Evolutionary conservation across 495 filamentous ascomycete species (phyloP), one percentile per base, ranked within the genome.

Genomic region (Clavariopsis aquatica): DNA sequence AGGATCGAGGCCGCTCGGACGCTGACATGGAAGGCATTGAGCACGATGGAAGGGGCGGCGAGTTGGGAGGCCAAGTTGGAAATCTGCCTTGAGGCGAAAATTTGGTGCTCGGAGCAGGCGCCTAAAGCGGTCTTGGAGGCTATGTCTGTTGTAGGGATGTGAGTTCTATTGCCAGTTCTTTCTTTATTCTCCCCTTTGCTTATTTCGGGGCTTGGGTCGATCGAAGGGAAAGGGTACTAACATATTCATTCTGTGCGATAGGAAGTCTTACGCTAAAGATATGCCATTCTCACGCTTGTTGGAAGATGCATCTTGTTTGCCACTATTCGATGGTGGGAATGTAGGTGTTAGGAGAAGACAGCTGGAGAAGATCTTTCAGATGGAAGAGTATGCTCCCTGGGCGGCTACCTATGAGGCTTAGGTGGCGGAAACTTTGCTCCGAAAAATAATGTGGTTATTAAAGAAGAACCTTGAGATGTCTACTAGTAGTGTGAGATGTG

Each of bases 311-410:
- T 74, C 79, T 64, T 78, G 76, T 24, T 57, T 85, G 57, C 81
- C 82, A 0, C 78, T 84, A 19, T 83, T 84, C 56, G 81, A 83
- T 62, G 81, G 83, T 1, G 82, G 83, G 2, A 85, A 85, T 71
- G 77, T 85, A 17, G 83, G 83, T 0, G 76, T 85, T 10, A 67
- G 82, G 52, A 75, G 82, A 47, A 72, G 82, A 19, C 78, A 83
- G 58, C 59, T 85, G 57, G 77, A 85, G 59, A 73, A 76, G 34
- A 65, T 84, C 10, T 78, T 85, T 69, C 64, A 77, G 41, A 69
- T 68, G 13, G 72, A 78, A 6, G 77, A 71, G 22, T 84, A 84
- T 70, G 74, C 81, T 62, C 73, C 82, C 19, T 76, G 72, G 73
- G 72, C 63, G 0, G 65, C 71, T 9, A 70, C 75, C 27, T 70